Percentiles rank a stretch among this genome's conserved stretches.
Evolutionary conservation across 192 early-diverging fungal genomes (phyloP).

Genomic region (Thamnidium elegans): DNA sequence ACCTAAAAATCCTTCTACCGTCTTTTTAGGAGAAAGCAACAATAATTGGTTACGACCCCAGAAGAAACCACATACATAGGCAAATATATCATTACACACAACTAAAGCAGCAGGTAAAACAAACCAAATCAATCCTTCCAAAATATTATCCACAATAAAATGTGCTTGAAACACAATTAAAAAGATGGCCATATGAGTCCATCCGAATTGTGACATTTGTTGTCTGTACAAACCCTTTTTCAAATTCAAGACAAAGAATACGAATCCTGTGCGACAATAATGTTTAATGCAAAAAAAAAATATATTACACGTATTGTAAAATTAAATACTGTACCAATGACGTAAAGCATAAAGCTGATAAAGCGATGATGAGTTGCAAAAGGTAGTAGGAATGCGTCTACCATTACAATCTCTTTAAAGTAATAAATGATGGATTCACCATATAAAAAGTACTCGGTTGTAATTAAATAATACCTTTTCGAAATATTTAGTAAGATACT

Average conservation of each 20-base stretch:
- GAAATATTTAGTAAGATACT: not conserved
- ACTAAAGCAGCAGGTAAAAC: conserved; percentile 85
- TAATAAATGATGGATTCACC: conserved; percentile 91
- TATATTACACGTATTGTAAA: not conserved
- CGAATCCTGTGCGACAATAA: conserved; percentile 52
- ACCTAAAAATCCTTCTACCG: conserved; percentile 95
- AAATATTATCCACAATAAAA: conserved; percentile 96
- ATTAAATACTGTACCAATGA: conserved; percentile 55
- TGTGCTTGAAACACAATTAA: conserved; percentile 92
- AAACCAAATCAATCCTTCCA: conserved; percentile 98
- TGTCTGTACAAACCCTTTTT: conserved; percentile 92
- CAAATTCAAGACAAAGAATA: conserved; percentile 91
- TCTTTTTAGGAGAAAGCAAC: conserved; percentile 96
- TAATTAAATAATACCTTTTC: conserved; percentile 78
- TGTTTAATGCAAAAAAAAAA: not conserved
- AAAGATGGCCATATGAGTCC: conserved; percentile 96
- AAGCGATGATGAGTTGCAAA: conserved; percentile 93
- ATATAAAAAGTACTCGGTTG: conserved; percentile 92
- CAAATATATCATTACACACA: conserved; percentile 93
- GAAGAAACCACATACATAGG: conserved; percentile 96
- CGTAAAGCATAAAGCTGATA: conserved; percentile 88
- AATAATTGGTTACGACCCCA: conserved; percentile 89
- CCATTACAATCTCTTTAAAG: conserved; percentile 78
- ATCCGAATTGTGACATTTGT: conserved; percentile 94
- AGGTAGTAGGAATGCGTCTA: conserved; percentile 78